These are phyloP conservation scores for Aspergillus hiratsukae DNA, from an alignment of 2,329 filamentous ascomycete genomes.

Conservation along the genomic window DNA sequence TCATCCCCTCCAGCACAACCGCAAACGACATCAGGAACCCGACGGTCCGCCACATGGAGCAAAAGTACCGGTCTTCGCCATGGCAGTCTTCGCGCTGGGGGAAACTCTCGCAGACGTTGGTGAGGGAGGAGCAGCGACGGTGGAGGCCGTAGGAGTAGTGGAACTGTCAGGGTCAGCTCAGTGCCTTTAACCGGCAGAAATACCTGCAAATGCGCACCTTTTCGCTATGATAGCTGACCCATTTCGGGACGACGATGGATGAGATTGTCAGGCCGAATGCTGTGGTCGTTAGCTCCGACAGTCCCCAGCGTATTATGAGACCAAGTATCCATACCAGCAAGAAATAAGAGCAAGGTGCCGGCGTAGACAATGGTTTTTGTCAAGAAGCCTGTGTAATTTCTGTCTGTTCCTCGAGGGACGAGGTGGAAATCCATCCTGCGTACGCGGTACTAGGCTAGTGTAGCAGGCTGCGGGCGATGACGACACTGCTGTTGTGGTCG, in stretches of 20 bases:
- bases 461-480: not conserved
- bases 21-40: constrained; percentile 85
- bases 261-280: constrained; percentile 44
- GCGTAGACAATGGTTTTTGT: constrained; percentile 48
- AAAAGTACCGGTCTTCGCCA: constrained; percentile 69
- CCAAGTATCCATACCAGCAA: constrained; percentile 33
- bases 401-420: constrained; percentile 38
- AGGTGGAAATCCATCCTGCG: constrained; percentile 40
- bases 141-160: constrained; percentile 73
- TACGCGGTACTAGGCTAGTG: not conserved
- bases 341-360: constrained; percentile 41
- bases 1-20: constrained; percentile 74
- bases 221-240: constrained; percentile 45
- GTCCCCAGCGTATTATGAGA: not conserved
- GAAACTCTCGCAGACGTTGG: constrained; percentile 53
- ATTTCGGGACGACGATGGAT: constrained; percentile 45
- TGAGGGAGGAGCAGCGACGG: constrained; percentile 69
- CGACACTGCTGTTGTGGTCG: not conserved
- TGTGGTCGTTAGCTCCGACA: constrained; percentile 11
- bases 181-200: no score
- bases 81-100: constrained; percentile 65
- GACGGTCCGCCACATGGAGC: constrained; percentile 83
- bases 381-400: constrained; percentile 45
- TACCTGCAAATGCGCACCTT: constrained; percentile 27
- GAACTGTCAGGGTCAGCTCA: no score